Base-by-base conservation (phyloP, 306 rosid species). In the Quercus robur region DNA sequence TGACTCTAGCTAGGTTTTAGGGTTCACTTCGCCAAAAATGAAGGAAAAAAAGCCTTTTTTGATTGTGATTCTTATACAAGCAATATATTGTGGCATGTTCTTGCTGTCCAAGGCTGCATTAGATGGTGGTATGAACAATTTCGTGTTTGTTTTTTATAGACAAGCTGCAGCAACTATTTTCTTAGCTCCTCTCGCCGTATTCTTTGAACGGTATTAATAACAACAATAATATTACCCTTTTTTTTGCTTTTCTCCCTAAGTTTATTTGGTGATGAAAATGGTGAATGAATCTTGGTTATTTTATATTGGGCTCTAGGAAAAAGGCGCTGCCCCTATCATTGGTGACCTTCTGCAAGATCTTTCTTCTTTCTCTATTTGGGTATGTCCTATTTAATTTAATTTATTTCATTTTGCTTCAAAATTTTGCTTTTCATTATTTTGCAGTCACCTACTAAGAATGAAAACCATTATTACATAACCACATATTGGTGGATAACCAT, bases 41-140 rank as follows among this genome's bases (percentile, higher is more conserved):
- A 80, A 38, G 28, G 81, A 25, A 14, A 26, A 64, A 20, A 88
- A 79, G 33, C 72, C 91, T 1, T 86, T 84, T 70, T 7, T 82
- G 63, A 77, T 79, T 26, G 97, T 85, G 57, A 28, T 94, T 5
- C 11, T 89, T 3, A 75, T 90, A 41, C 93, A 94, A 78, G 76
- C 87, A 66, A 91, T 91, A 31, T 94, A 94, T 18, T 88, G 97
- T 0, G 92, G 44, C 41, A 87, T 91, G 94, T 82, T 87, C 78
- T 82, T 90, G 21, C 86, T 92, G 30, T 82, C 91, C 17, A 92
- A 92, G 82, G 92, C 93, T 3, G 97, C 97, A 41, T 94, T 94
- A 63, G 86, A 91, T 56, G 90, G 85, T 41, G 98, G 98, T 52
- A 94, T 94, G 94, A 94, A 89, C 88, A 91, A 71, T 23, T 89